phyloP scores from a whole-genome alignment of 1,284 basidiomycete species.

The Lentinus polychrous region DNA sequence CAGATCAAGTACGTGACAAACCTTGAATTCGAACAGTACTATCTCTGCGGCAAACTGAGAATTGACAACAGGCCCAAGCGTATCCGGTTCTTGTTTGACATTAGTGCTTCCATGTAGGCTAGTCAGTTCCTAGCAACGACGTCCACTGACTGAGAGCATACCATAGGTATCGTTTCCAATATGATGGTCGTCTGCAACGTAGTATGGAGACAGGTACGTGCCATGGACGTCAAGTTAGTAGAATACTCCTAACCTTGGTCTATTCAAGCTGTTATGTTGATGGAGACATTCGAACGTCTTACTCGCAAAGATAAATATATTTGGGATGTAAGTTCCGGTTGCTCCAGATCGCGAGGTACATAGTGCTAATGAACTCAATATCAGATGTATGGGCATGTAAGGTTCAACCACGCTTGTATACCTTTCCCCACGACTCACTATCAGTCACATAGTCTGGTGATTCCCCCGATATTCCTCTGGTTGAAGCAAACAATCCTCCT shows the following conservation, averaged over 20 bases:
- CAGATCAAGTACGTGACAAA: constrained; percentile 50
- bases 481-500: constrained; percentile 40
- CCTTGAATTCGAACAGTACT: constrained; percentile 1
- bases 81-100: constrained; percentile 62
- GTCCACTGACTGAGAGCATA: constrained; percentile 1
- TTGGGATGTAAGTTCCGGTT: constrained; percentile 51
- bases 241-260: not conserved
- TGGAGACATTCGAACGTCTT: constrained; percentile 60
- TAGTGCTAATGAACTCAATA: constrained; percentile 1
- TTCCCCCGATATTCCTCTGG: constrained; percentile 46
- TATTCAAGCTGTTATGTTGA: constrained; percentile 57
- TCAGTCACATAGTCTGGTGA: constrained; percentile 58
- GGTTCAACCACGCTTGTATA: constrained; percentile 14
- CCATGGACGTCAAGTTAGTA: not conserved
- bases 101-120: constrained; percentile 60
- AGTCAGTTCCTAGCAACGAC: not conserved
- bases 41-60: not conserved
- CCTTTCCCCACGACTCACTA: not conserved
- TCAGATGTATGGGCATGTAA: constrained; percentile 59
- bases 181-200: constrained; percentile 54
- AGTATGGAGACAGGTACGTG: constrained; percentile 55
- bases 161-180: constrained; percentile 61
- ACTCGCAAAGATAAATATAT: constrained; percentile 62
- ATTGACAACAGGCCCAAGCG: constrained; percentile 45
- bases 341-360: not conserved